These are phyloP conservation scores for Aspergillus hiratsukae DNA, from an alignment of 2,329 filamentous ascomycete genomes.

Conservation along the genomic window DNA sequence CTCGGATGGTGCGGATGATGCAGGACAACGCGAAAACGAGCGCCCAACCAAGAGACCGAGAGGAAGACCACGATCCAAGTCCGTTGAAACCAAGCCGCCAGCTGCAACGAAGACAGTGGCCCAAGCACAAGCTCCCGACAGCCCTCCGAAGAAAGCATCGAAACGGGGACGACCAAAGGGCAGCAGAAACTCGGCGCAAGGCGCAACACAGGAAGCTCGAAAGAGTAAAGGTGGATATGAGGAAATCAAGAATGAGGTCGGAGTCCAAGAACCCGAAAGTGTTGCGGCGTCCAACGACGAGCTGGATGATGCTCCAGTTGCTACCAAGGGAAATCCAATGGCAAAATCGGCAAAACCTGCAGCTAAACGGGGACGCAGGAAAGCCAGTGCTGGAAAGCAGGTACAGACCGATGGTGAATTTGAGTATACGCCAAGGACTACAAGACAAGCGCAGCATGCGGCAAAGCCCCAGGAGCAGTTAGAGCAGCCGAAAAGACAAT, in stretches of 20 bases:
- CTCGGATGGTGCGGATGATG: constrained; percentile 43
- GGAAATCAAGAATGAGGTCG: constrained; percentile 26
- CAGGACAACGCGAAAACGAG: constrained; percentile 27
- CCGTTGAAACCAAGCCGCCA: constrained; percentile 33
- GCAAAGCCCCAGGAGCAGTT: constrained; percentile 17
- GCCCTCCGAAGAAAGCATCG: constrained; percentile 14
- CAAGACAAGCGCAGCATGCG: constrained; percentile 17
- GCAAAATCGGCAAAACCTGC: constrained; percentile 20
- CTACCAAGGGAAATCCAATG: constrained; percentile 14
- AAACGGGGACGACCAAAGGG: constrained; percentile 31
- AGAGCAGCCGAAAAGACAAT: constrained; percentile 19
- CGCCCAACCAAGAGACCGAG: constrained; percentile 35
- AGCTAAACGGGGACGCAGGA: constrained; percentile 21
- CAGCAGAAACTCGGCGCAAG: constrained; percentile 24
- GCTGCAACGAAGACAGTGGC: constrained; percentile 25
- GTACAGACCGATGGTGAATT: constrained; percentile 37
- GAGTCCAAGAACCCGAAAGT: constrained; percentile 22
- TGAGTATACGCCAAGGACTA: constrained; percentile 35
- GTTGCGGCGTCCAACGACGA: constrained; percentile 23
- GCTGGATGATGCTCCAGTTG: constrained; percentile 14
- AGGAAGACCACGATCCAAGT: constrained; percentile 41
- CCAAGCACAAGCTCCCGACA: constrained; percentile 17
- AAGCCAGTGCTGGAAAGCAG: constrained; percentile 23
- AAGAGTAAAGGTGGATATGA: constrained; percentile 43
- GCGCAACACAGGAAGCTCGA: constrained; percentile 21